These are phyloP conservation scores for Podaxis sp. DNA, from an alignment of 768 basidiomycete species.

Conservation along the genomic window DNA sequence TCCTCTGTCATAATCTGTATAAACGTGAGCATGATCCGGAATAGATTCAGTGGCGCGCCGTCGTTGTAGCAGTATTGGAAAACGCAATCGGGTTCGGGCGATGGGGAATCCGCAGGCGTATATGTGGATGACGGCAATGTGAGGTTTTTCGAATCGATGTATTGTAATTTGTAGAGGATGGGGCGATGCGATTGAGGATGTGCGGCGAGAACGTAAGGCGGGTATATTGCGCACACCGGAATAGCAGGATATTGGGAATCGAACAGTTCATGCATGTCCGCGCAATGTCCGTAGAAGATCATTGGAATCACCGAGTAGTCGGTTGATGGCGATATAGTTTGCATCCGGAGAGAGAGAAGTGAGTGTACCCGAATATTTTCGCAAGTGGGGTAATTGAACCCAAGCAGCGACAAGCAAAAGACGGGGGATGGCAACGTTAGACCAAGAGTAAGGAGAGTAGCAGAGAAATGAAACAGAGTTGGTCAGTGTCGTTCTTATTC, in stretches of 20 bases:
- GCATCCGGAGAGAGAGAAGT: no score
- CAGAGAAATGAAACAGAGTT: not conserved
- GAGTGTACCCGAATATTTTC: no score
- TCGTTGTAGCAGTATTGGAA: not conserved
- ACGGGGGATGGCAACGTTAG: not conserved
- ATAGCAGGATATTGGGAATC: no score
- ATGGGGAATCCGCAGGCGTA: not conserved
- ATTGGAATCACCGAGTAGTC: no score
- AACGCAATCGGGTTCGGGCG: not conserved
- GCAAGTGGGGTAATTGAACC: no score
- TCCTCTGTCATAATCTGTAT: constrained; percentile 84
- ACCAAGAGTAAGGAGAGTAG: not conserved
- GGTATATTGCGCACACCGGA: constrained; percentile 17
- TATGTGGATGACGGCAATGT: not conserved
- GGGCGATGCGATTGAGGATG: not conserved
- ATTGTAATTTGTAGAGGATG: not conserved
- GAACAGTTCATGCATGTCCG: no score
- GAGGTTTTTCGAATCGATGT: not conserved
- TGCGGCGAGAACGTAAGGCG: not conserved
- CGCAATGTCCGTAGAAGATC: no score
- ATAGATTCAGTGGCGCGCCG: not conserved
- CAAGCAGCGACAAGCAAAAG: not conserved
- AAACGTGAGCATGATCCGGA: constrained; percentile 7
- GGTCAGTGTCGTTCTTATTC: not conserved
- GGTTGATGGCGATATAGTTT: no score